These are phyloP conservation scores for Ulota crispa DNA, from an alignment of 225 moss, liverwort and hornwort species.

Conservation along the genomic window DNA sequence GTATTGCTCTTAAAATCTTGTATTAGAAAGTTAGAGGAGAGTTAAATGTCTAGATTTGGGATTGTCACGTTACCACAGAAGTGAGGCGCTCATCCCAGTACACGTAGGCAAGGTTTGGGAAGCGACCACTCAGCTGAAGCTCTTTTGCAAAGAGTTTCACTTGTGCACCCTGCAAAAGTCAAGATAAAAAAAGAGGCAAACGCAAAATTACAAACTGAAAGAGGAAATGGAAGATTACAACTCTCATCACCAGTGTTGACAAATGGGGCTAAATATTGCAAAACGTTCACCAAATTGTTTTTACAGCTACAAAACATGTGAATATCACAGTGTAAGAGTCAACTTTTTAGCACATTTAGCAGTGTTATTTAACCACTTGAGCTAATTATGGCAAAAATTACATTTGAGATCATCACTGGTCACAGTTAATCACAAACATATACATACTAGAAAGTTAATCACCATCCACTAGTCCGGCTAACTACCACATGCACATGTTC, in stretches of 20 bases:
- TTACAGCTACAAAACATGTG: no score
- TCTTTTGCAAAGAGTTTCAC: constrained; percentile 73
- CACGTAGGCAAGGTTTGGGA: constrained; percentile 62
- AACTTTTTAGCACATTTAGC: no score
- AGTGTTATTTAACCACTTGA: no score
- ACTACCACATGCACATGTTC: constrained; percentile 1
- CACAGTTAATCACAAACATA: constrained; percentile 7
- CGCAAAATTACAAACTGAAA: not conserved
- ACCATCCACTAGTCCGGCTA: not conserved
- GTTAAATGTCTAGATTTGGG: not conserved
- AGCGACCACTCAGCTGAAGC: constrained; percentile 63
- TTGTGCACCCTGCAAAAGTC: constrained; percentile 59
- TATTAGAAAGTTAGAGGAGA: not conserved
- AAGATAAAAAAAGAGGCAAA: not conserved
- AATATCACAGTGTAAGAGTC: no score
- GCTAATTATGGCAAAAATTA: no score
- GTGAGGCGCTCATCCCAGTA: constrained; percentile 95
- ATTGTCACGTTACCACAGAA: constrained; percentile 54
- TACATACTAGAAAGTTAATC: not conserved
- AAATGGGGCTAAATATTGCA: no score
- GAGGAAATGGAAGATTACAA: not conserved
- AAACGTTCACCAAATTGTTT: no score
- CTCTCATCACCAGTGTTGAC: not conserved
- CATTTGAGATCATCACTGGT: not conserved
- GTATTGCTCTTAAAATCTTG: not conserved